Conservation (phyloP, 768 basidiomycete genomes). For the Tulasnella sp. region DNA sequence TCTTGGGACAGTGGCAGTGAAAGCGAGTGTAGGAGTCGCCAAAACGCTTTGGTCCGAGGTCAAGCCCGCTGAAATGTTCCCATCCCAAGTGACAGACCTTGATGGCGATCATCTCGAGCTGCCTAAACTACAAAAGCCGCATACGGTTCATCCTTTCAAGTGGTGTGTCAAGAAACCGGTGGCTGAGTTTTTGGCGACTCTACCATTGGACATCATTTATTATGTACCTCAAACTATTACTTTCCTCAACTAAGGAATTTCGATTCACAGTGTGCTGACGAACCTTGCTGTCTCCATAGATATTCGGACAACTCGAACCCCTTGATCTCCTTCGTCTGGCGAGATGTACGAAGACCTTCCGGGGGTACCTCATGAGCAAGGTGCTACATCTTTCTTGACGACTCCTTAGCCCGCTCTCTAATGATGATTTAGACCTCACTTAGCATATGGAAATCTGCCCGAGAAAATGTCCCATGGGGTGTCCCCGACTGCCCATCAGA, state of each 20-base stretch:
- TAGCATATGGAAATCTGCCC: background rate
- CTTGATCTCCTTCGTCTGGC: slow-evolving; percentile 4
- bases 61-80: too few relatives aligned
- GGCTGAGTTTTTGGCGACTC: background rate
- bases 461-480: background rate
- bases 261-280: background rate
- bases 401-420: too few relatives aligned
- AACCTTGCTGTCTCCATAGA: background rate
- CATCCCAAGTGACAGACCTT: too few relatives aligned
- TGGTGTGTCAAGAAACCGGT: too few relatives aligned
- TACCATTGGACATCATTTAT: background rate
- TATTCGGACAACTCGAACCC: background rate
- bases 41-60: too few relatives aligned
- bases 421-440: background rate
- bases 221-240: background rate
- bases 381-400: background rate
- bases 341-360: background rate
- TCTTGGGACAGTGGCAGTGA: too few relatives aligned
- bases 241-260: too few relatives aligned
- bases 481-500: slow-evolving; percentile 3
- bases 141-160: too few relatives aligned
- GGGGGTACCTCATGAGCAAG: slow-evolving; percentile 1
- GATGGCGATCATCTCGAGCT: too few relatives aligned
- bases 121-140: too few relatives aligned
- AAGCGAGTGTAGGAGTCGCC: too few relatives aligned